phyloP scores from a whole-genome alignment of 192 early-diverging fungal genomes.

The Podila verticillata region DNA sequence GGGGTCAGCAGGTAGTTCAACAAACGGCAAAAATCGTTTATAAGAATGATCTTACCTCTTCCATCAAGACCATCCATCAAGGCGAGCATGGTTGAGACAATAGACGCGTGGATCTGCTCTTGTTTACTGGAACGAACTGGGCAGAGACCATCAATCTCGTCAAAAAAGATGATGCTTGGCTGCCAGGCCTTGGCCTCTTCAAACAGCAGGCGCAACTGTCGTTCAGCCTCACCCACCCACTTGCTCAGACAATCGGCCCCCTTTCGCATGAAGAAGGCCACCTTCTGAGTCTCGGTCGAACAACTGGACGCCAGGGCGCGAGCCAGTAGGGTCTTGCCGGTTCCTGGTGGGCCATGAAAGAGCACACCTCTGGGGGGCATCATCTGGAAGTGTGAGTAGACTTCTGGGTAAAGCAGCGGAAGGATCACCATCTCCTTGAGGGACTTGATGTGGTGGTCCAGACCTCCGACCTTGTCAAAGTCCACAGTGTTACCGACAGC shows the following conservation, averaged over 20 bases:
- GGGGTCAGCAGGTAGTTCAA: background rate
- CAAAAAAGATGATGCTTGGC: constrained; percentile 82
- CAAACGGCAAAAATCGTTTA: background rate
- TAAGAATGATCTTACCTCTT: constrained; percentile 13
- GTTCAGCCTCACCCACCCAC: constrained; percentile 80
- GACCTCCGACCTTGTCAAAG: constrained; percentile 58
- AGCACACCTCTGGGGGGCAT: constrained; percentile 72
- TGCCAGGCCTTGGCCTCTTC: constrained; percentile 76
- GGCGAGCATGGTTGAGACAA: constrained; percentile 78
- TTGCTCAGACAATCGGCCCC: constrained; percentile 78
- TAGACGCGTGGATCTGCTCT: constrained; percentile 74
- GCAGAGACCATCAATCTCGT: constrained; percentile 83
- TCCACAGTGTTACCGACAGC: constrained; percentile 48
- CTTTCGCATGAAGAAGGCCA: constrained; percentile 79
- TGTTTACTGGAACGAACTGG: constrained; percentile 72
- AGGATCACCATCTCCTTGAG: constrained; percentile 83
- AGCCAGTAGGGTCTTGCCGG: constrained; percentile 80
- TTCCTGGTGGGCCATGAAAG: constrained; percentile 76
- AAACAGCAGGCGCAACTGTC: constrained; percentile 72
- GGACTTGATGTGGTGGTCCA: constrained; percentile 65
- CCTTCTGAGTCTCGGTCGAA: constrained; percentile 54
- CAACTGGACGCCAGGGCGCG: constrained; percentile 56
- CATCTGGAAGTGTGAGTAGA: constrained; percentile 66
- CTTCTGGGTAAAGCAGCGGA: constrained; percentile 77
- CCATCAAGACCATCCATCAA: constrained; percentile 82